Evolutionary conservation across 192 early-diverging fungal species (phyloP), one percentile per base, ranked within the genome.

Genomic region (Coemansia asiatica): DNA sequence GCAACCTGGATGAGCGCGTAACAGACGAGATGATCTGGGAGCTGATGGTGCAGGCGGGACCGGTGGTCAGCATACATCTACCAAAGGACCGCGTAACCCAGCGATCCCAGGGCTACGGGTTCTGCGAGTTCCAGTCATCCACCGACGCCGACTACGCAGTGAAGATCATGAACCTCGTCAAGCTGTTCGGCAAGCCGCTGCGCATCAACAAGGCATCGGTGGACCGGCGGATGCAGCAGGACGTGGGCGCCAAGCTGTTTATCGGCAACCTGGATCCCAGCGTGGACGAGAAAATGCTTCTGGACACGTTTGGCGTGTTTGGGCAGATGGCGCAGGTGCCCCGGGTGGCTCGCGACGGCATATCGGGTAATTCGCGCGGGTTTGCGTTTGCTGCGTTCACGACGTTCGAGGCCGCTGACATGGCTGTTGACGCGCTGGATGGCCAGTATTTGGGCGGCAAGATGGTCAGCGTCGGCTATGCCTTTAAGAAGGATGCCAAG

Each of bases 371-470:
- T 36, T 92, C 91, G 13, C 92, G 92, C 70, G 96, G 96, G 0
- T 97, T 92, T 85, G 96, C 93, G 6, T 99, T 98, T 73, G 88
- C 97, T 35, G 84, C 83, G 26, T 96, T 88, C 74, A 91, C 95
- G 63, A 93, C 91, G 73, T 99, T 98, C 83, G 95, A 98, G 60
- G 87, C 93, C 7, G 87, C 96, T 0, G 97, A 99, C 84, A 88
- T 90, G n/a, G 97, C 97, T 0, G 91, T 99, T 48, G 94, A 96
- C 78, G 93, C 94, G 2, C 95, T 99, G 97, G 92, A 99, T 72
- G 92, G 94, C 8, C 96, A 98, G 77, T 97, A 91, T 75, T 72
- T 99, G 75, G 93, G 91, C 76, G 94, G 95, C 72, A 96, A 95
- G 69, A 88, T 90, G 27, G 91, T 99, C 61, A 88, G 83, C 28